These are phyloP conservation scores for Aquilaria sinensis DNA, from an alignment of 345 rosid genomes.

Conservation along the genomic window DNA sequence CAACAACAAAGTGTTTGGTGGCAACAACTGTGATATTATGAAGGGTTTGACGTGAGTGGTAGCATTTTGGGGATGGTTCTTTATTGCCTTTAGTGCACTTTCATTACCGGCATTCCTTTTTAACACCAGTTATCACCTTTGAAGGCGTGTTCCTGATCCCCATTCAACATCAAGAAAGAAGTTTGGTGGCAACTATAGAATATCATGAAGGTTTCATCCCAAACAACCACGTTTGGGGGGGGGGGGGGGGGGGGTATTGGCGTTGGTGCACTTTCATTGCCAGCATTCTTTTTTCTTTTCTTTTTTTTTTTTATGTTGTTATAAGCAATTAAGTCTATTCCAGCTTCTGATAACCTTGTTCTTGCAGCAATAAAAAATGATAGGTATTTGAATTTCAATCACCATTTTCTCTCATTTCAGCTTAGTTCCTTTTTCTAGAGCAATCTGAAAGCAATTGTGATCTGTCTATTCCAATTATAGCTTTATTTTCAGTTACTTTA, in stretches of 20 bases:
- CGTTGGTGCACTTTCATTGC: too few relatives aligned
- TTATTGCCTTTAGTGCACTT: slow-evolving; percentile 26
- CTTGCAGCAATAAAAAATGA: slow-evolving; percentile 47
- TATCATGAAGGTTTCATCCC: too few relatives aligned
- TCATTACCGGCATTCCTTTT: slow-evolving; percentile 34
- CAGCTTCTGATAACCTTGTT: slow-evolving; percentile 26
- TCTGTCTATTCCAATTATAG: neutral
- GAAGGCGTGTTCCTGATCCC: too few relatives aligned
- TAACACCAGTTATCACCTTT: neutral
- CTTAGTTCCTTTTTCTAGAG: neutral
- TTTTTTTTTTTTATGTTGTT: slow-evolving; percentile 10
- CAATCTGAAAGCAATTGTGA: too few relatives aligned
- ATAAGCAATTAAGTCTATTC: slow-evolving; percentile 48
- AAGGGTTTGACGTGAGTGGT: neutral
- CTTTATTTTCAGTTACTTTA: neutral
- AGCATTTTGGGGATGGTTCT: slow-evolving; percentile 24
- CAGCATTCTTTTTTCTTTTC: too few relatives aligned
- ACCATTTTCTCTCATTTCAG: neutral
- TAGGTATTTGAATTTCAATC: slow-evolving; percentile 22
- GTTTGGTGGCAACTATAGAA: too few relatives aligned
- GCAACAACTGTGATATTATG: too few relatives aligned
- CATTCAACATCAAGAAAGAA: too few relatives aligned
- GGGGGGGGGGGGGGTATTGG: too few relatives aligned
- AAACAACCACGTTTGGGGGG: too few relatives aligned
- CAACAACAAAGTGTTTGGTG: too few relatives aligned